phyloP scores from a whole-genome alignment of 306 rosid species.

The Rubus parviflorus region DNA sequence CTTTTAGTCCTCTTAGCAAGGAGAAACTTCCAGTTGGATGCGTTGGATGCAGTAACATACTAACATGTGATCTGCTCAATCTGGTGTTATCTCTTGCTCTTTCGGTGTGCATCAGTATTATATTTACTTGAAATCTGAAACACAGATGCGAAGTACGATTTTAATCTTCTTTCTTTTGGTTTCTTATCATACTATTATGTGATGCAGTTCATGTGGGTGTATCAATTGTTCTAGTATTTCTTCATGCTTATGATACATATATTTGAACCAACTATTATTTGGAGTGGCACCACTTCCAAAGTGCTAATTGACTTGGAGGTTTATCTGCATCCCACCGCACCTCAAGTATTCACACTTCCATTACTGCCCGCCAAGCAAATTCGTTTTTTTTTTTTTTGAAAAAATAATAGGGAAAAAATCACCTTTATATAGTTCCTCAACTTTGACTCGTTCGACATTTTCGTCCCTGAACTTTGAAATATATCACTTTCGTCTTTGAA shows the following conservation, averaged over 20 bases:
- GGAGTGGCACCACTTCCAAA: no score
- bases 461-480: no score
- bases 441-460: no score
- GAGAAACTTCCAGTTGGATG: conserved; percentile 6
- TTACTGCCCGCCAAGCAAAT: no score
- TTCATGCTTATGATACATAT: neutral
- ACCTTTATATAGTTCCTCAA: no score
- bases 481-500: no score
- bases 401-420: no score
- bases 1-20: neutral
- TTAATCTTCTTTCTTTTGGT: neutral
- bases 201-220: neutral
- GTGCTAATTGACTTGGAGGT: no score
- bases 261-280: neutral
- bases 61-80: conserved; percentile 1
- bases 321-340: no score
- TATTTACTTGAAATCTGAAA: neutral
- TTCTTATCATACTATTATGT: neutral
- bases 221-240: neutral
- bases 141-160: neutral
- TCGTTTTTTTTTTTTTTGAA: no score
- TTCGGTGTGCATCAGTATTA: neutral
- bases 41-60: no score
- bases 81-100: neutral
- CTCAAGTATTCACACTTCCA: no score